phyloP scores from a whole-genome alignment of 139 green algal species.

The Axilococcus clingmanii region DNA sequence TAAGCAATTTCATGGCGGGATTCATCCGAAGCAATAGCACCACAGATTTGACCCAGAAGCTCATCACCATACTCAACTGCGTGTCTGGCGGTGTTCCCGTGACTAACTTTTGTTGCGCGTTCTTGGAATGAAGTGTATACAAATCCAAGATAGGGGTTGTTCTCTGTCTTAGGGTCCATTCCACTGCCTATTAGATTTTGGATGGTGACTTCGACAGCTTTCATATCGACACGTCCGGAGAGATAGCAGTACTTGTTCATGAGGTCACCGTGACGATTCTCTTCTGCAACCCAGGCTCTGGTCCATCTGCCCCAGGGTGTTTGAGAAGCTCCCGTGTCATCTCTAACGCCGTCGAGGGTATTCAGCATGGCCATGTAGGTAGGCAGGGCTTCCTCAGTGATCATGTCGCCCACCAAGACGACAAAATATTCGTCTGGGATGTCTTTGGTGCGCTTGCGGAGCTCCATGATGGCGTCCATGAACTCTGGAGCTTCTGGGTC shows the following conservation, averaged over 20 bases:
- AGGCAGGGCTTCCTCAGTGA: slow-evolving; percentile 97
- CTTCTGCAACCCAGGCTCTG: slow-evolving; percentile 85
- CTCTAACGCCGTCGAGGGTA: slow-evolving; percentile 90
- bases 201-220: slow-evolving; percentile 77
- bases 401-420: slow-evolving; percentile 81
- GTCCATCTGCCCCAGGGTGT: slow-evolving; percentile 76
- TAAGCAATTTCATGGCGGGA: slow-evolving; percentile 93
- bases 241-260: slow-evolving; percentile 79
- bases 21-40: slow-evolving; percentile 88
- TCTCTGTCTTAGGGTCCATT: slow-evolving; percentile 96
- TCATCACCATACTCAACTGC: slow-evolving; percentile 83
- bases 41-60: slow-evolving; percentile 76
- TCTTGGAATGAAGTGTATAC: slow-evolving; percentile 98
- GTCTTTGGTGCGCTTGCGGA: slow-evolving; percentile 64
- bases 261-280: slow-evolving; percentile 84
- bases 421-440: slow-evolving; percentile 96
- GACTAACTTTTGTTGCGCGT: slow-evolving; percentile 88
- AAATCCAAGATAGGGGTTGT: slow-evolving; percentile 99
- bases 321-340: slow-evolving; percentile 57
- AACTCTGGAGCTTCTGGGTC: slow-evolving; percentile 75
- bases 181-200: slow-evolving; percentile 95
- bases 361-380: slow-evolving; percentile 99
- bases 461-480: slow-evolving; percentile 79
- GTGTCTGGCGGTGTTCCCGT: slow-evolving; percentile 90
- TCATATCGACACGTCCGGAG: slow-evolving; percentile 34